phyloP scores from a whole-genome alignment of 495 filamentous ascomycete genomes.

The Daldinia grandis region DNA sequence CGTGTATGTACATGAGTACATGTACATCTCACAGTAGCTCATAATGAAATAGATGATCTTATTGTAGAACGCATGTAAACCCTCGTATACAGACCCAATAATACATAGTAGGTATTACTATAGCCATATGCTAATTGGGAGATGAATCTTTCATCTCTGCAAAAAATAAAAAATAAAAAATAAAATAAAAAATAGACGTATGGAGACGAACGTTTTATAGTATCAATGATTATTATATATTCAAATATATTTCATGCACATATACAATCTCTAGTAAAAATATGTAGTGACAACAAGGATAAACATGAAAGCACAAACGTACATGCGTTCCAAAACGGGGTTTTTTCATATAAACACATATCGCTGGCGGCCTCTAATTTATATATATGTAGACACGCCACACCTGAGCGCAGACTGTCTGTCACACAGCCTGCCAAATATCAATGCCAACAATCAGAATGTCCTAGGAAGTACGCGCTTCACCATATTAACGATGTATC shows the following conservation, averaged over 20 bases:
- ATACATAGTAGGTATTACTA: too few relatives aligned
- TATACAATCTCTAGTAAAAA: not conserved
- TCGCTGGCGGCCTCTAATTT: constrained; percentile 11
- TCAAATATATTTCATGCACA: not conserved
- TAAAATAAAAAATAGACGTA: too few relatives aligned
- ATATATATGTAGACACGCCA: constrained; percentile 17
- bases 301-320: not conserved
- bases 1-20: too few relatives aligned
- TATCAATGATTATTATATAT: not conserved
- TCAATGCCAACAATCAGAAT: not conserved
- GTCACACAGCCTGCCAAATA: not conserved
- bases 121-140: too few relatives aligned
- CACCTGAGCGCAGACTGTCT: not conserved
- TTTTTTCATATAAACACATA: not conserved
- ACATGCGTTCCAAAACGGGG: not conserved
- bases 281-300: not conserved
- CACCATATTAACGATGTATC: constrained; percentile 2
- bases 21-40: too few relatives aligned
- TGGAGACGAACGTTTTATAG: not conserved
- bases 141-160: too few relatives aligned
- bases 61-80: too few relatives aligned
- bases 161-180: too few relatives aligned
- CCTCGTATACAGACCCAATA: too few relatives aligned
- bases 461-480: constrained; percentile 6
- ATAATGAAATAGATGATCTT: too few relatives aligned